Percentiles rank a stretch among this genome's conserved stretches.
Conservation (phyloP, 23 red algal genomes). For the Gracilaria domingensis region DNA sequence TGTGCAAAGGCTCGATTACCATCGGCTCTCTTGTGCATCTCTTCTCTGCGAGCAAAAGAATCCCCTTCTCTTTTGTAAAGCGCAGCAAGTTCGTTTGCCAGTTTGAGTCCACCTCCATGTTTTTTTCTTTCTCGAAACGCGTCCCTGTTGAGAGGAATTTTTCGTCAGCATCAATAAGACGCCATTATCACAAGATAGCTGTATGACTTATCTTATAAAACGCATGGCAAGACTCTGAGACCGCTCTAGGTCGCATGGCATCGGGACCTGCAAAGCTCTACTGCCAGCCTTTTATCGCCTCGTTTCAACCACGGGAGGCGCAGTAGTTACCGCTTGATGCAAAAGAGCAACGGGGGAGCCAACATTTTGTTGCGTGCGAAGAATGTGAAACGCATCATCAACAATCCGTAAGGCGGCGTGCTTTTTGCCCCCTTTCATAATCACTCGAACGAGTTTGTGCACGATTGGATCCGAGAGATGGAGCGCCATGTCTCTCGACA, state of each 20-base stretch:
- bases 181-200: background rate
- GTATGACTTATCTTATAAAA: slow-evolving; percentile 61
- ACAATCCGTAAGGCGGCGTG: slow-evolving; percentile 63
- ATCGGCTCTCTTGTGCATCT: slow-evolving; percentile 88
- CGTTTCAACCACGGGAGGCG: slow-evolving; percentile 76
- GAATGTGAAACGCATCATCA: slow-evolving; percentile 69
- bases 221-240: slow-evolving; percentile 74
- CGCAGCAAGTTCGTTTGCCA: slow-evolving; percentile 83
- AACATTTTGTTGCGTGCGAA: slow-evolving; percentile 51
- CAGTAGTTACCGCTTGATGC: slow-evolving; percentile 66
- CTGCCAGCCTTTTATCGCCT: slow-evolving; percentile 43
- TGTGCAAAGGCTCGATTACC: slow-evolving; percentile 83
- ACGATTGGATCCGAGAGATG: slow-evolving; percentile 55
- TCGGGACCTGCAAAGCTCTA: slow-evolving; percentile 70
- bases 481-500: too few species aligned
- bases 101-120: slow-evolving; percentile 62
- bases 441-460: slow-evolving; percentile 62
- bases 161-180: background rate
- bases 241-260: slow-evolving; percentile 64
- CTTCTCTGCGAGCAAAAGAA: slow-evolving; percentile 61
- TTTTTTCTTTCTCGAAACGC: slow-evolving; percentile 75
- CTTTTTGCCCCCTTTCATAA: slow-evolving; percentile 90
- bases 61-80: slow-evolving; percentile 63
- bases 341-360: slow-evolving; percentile 47
- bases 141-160: slow-evolving; percentile 22